phyloP scores from a whole-genome alignment of 768 basidiomycete species.

The Rhizopogon rudus region DNA sequence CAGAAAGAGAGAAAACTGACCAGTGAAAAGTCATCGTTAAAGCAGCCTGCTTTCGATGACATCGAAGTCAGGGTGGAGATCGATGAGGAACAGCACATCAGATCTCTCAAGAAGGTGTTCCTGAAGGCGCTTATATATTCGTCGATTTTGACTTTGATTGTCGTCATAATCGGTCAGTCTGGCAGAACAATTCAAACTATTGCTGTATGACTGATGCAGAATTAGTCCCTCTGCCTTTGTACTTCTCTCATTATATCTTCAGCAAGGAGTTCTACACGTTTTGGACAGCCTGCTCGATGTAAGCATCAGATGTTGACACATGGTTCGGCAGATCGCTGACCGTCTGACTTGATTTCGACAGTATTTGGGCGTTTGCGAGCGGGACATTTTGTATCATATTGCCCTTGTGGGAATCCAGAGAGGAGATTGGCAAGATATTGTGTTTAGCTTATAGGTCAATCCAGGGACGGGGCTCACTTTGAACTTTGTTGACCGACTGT shows the following conservation, averaged over 20 bases:
- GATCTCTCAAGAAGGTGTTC: slow-evolving; percentile 24
- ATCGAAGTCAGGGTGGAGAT: not conserved
- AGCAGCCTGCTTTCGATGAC: not conserved
- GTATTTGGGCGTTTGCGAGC: slow-evolving; percentile 32
- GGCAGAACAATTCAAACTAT: not conserved
- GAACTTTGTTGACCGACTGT: not conserved
- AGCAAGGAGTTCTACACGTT: slow-evolving; percentile 31
- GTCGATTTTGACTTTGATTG: slow-evolving; percentile 25
- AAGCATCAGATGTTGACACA: slow-evolving; percentile 5
- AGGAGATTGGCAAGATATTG: slow-evolving; percentile 25
- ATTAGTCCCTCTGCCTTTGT: slow-evolving; percentile 33
- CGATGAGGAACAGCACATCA: slow-evolving; percentile 7
- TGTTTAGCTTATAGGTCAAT: slow-evolving; percentile 8
- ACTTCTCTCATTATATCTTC: slow-evolving; percentile 34
- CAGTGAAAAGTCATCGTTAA: not conserved
- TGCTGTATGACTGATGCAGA: not conserved
- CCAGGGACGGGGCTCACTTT: not conserved
- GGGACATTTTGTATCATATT: slow-evolving; percentile 34
- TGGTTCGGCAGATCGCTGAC: not conserved
- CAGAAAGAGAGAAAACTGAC: not conserved
- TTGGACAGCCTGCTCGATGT: slow-evolving; percentile 37
- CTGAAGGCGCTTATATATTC: slow-evolving; percentile 31
- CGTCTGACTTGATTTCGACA: slow-evolving; percentile 7
- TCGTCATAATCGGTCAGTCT: slow-evolving; percentile 28
- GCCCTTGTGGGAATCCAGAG: slow-evolving; percentile 32